phyloP scores from a whole-genome alignment of 1,284 basidiomycete species.

The Rhodofomes roseus region DNA sequence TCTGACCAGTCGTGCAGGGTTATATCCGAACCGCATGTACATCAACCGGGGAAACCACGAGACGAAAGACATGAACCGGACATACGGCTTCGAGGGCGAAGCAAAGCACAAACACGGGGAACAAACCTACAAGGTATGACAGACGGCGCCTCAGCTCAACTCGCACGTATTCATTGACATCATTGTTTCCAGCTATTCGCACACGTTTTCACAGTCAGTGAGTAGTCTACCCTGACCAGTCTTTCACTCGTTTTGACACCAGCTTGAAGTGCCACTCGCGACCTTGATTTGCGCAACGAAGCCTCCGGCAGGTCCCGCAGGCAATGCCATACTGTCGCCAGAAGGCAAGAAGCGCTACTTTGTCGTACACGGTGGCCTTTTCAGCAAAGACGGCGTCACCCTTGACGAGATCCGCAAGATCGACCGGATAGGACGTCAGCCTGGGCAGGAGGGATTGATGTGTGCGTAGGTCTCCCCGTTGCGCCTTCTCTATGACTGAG shows the following conservation, averaged over 20 bases:
- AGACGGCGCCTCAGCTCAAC: neutral
- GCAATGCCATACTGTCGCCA: constrained; percentile 71
- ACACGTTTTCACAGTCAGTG: constrained; percentile 86
- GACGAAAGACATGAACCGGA: constrained; percentile 86
- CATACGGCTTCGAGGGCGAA: constrained; percentile 96
- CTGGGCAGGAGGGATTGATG: constrained; percentile 95
- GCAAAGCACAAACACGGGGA: constrained; percentile 94
- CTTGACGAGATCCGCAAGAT: constrained; percentile 91
- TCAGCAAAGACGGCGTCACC: constrained; percentile 91
- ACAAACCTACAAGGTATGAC: constrained; percentile 75
- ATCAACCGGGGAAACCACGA: constrained; percentile 98
- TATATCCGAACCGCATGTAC: constrained; percentile 84
- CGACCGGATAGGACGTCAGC: constrained; percentile 85
- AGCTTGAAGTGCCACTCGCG: constrained; percentile 84
- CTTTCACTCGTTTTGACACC: neutral
- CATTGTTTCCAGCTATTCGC: constrained; percentile 69
- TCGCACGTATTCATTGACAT: neutral
- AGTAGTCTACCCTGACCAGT: constrained; percentile 26
- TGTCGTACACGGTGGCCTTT: constrained; percentile 94
- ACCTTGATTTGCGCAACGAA: constrained; percentile 80
- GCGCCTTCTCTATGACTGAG: neutral
- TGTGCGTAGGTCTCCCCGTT: constrained; percentile 55
- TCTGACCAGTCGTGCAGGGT: constrained; percentile 46
- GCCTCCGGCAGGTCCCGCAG: constrained; percentile 43
- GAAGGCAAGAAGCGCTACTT: constrained; percentile 89